Evolutionary conservation across 208 protist genomes (phyloP), one percentile per base, ranked within the genome.

Genomic region (Lotmaria passim): DNA sequence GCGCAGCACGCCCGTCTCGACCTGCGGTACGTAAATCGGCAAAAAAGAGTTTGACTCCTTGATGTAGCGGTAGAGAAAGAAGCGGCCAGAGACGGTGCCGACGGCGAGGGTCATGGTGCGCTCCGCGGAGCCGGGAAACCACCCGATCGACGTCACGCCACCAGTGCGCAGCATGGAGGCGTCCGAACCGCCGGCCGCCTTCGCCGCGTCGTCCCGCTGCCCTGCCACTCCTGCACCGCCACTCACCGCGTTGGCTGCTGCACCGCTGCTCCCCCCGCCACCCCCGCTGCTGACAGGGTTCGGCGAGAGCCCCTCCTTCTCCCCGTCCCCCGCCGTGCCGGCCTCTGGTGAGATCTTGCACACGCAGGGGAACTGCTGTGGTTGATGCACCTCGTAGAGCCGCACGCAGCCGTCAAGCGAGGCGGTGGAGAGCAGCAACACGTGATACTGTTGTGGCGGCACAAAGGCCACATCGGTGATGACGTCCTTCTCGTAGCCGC

Each of bases 381-480:
- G 82, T 58, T 93, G 84, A 17, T 91, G 75, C 12, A 95, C 83
- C 51, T 96, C 89, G 78, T 96, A 96, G 28, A 96, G 67, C 34
- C 92, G 85, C 64, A 96, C 86, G 33, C 73, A 89, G 36, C 92
- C 92, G 59, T 96, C 92, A 21, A 96, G 73, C 2, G 92, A 94
- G 41, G 92, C 89, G 15, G 92, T 95, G 26, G 89, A 94, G 28
- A 96, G 79, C 26, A 93, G 79, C 59, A 93, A 63, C 30, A 89
- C 82, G 66, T 89, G 82, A 52, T 91, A 86, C 71, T 93, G 86
- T 63, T 87, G 83, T 19, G 87, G 88, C 21, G 89, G 92, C 50
- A 93, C 73, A 72, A 96, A 96, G 33, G 92, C 87, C 33, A 96
- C 83, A 69, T 94, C 89, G 4, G 89, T 96, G 72, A 94, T 93